These are phyloP conservation scores for Starmera amethionina DNA, from an alignment of 805 yeast genomes.

Conservation along the genomic window DNA sequence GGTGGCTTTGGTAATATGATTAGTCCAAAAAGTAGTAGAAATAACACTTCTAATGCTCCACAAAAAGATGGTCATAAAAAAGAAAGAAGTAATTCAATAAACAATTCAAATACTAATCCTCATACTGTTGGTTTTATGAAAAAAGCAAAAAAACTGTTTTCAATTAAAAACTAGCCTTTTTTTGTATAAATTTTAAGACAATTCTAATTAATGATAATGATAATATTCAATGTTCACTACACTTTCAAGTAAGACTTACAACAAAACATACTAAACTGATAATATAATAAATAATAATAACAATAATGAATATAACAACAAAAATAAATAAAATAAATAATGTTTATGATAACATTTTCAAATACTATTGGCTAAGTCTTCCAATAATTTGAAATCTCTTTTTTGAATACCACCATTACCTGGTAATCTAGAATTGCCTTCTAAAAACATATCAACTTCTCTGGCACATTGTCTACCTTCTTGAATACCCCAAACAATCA, in stretches of 20 bases:
- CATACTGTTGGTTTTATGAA: constrained; percentile 30
- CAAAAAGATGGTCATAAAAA: constrained; percentile 11
- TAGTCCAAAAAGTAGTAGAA: constrained; percentile 20
- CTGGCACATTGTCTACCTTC: constrained; percentile 99
- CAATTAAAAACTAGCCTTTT: constrained; percentile 6
- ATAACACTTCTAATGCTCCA: no score
- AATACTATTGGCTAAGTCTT: constrained; percentile 46
- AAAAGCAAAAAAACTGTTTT: constrained; percentile 37
- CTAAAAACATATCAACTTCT: constrained; percentile 73
- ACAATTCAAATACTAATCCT: constrained; percentile 2
- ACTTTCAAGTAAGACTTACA: not conserved
- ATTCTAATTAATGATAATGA: not conserved
- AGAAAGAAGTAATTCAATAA: constrained; percentile 11
- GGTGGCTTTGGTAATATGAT: constrained; percentile 60
- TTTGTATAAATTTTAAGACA: not conserved
- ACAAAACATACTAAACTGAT: not conserved
- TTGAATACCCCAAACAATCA: constrained; percentile 98
- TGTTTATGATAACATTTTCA: not conserved
- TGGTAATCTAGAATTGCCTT: constrained; percentile 77
- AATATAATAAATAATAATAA: not conserved
- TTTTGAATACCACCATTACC: constrained; percentile 90
- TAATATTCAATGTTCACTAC: not conserved
- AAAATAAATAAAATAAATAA: not conserved
- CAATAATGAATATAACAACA: not conserved
- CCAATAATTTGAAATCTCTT: constrained; percentile 68